Evolutionary conservation across 2,329 filamentous ascomycete genomes (phyloP).

Genomic region (Knoxdaviesia capensis): DNA sequence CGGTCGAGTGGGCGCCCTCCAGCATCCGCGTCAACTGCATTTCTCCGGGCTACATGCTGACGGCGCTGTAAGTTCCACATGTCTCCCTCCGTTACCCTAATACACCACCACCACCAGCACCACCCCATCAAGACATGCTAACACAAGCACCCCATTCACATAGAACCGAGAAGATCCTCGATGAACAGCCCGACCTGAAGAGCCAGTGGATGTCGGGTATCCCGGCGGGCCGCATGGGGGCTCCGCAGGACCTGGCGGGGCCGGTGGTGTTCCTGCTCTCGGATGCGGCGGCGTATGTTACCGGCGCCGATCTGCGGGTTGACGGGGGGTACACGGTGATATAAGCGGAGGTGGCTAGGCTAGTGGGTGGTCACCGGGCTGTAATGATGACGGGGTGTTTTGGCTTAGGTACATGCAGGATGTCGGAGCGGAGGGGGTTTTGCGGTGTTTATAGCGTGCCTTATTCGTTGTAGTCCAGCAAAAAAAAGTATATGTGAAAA

Average conservation of each 20-base stretch:
- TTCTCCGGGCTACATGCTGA: conserved; percentile 91
- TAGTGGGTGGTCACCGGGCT: too few species aligned
- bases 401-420: too few species aligned
- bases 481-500: too few species aligned
- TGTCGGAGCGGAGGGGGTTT: too few species aligned
- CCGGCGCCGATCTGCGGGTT: conserved; percentile 56
- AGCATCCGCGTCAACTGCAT: conserved; percentile 91
- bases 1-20: conserved; percentile 80
- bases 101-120: too few species aligned
- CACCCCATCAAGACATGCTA: neutral
- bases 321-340: conserved; percentile 71
- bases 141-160: neutral
- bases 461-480: too few species aligned
- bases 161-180: conserved; percentile 82
- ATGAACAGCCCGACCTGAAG: conserved; percentile 79
- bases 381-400: too few species aligned
- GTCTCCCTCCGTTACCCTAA: conserved; percentile 1
- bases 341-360: neutral
- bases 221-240: conserved; percentile 83
- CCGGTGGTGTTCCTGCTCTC: conserved; percentile 73
- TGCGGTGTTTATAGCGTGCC: too few species aligned
- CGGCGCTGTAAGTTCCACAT: conserved; percentile 49
- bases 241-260: conserved; percentile 81
- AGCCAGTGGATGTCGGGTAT: conserved; percentile 84
- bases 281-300: conserved; percentile 56